Base-by-base conservation (phyloP, 306 rosid genomes). In the Pterocarpus santalinus region DNA sequence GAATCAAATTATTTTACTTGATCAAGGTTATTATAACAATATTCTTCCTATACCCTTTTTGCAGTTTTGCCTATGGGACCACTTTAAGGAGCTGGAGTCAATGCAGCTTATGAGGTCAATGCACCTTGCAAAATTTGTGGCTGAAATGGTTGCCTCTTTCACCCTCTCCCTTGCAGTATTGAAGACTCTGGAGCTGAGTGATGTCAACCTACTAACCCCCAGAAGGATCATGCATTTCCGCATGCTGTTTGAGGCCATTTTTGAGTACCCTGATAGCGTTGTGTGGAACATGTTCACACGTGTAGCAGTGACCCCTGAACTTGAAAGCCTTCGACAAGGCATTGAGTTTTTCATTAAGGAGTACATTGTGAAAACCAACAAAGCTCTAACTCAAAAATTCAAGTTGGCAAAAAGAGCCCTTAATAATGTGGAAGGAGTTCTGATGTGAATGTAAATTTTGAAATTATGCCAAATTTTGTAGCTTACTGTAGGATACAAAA, bases 31-130 rank as follows among this genome's bases (percentile, higher is more conserved):
- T 38, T 15, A 3, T 53, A 4, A 65, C 8, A 80, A 52, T 32
- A 11, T 12, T 12, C 39, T 39, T 68, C 33, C 30, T 43, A 8
- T 70, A 58, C 43, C 66, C 12, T 74, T 38, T 55, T 84, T 75
- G 71, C 90, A 93, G 96, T 91, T 90, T 88, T 95, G 99, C 81
- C 77, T 95, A 33, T 93, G 99, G 99, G 99, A 95, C 79, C 93
- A 89, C 70, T 88, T 90, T 75, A 95, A 91, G 90, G 93, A 90
- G 80, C 70, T 95, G 77, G 98, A 95, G 75, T 84, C 97, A 14
- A 93, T 90, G 96, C 72, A 77, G 56, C 93, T 93, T 35, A 72
- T 80, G 81, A 87, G 94, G 30, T 95, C 98, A 67, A 88, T 88
- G 94, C 91, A 90, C 81, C 91, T 95, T 0, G 97, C 98, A 12